phyloP scores from a whole-genome alignment of 345 rosid species.

The Eucalyptus pauciflora region DNA sequence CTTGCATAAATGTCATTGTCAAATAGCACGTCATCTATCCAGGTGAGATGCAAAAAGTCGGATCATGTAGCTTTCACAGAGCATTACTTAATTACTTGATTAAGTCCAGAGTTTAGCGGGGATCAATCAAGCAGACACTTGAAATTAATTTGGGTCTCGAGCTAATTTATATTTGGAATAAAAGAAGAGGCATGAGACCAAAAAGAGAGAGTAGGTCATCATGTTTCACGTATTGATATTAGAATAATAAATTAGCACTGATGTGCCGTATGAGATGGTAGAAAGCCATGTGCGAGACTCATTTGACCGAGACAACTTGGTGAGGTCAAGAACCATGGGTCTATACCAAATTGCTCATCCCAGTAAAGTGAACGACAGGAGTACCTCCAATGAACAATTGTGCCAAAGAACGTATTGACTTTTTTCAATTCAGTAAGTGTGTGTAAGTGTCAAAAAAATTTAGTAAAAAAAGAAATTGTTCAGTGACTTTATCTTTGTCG shows the following conservation, averaged over 20 bases:
- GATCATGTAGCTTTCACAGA: background rate
- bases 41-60: background rate
- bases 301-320: background rate
- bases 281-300: background rate
- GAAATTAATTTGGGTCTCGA: background rate
- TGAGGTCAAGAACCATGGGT: background rate
- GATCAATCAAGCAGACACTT: background rate
- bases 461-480: background rate
- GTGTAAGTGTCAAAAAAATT: background rate
- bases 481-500: background rate
- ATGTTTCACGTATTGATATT: background rate
- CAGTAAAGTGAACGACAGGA: background rate
- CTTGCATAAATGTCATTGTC: background rate
- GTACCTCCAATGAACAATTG: background rate
- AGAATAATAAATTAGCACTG: background rate
- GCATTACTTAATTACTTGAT: background rate
- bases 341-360: background rate
- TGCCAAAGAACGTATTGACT: background rate
- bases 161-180: background rate
- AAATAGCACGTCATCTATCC: background rate
- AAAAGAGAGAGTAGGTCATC: background rate
- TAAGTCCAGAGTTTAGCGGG: background rate
- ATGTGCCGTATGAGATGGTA: background rate
- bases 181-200: background rate
- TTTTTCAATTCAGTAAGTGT: background rate